Evolutionary conservation across 202 grass and related monocot genomes (phyloP), one percentile per base, ranked within the genome.

Genomic region (Alloteropsis angusta): DNA sequence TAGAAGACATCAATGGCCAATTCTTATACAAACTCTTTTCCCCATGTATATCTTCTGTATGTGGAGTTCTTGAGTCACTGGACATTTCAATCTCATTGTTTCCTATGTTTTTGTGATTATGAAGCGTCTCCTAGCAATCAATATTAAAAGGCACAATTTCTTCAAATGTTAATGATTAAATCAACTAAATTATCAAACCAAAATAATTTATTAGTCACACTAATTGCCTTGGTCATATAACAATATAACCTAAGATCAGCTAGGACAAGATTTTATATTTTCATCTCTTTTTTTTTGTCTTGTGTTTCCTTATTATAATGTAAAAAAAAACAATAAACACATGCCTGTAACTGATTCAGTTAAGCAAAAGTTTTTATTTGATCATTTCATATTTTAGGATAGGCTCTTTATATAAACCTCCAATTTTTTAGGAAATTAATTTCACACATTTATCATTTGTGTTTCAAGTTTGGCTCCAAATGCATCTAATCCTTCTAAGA

Each of bases 1-100:
- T 85, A 25, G 85, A 83, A 21, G 91, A 90, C 60, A 93, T 86
- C 44, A 93, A 78, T 71, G 91, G 91, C 85, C 85, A 65, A 35
- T 93, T 93, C 68, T 84, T 90, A 10, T 85, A 75, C 60, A 90
- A 64, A 39, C 69, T 90, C 46, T 80, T 77, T 7, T 65, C 39
- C 21, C 45, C 18, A 42, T 67, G 47, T 59, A n/a, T 23, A 74
- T 60, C 80, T 71, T 68, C 64, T 71, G n/a, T 68, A 23, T 18
- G n/a, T 5, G 22, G 13, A 68, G 25, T 15, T 63, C 41, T 80
- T 38, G 71, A 44, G 44, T 77, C 42, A 6, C 77, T 44, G 18
- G 64, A 28, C 61, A 81, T 79, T 76, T 67, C 87, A 50, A 72
- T 22, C 73, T 61, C 68, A 1, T 18, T 44, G 57, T 52, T 30